Conservation (phyloP, 2,329 filamentous ascomycete species). For the Apiospora sp. region DNA sequence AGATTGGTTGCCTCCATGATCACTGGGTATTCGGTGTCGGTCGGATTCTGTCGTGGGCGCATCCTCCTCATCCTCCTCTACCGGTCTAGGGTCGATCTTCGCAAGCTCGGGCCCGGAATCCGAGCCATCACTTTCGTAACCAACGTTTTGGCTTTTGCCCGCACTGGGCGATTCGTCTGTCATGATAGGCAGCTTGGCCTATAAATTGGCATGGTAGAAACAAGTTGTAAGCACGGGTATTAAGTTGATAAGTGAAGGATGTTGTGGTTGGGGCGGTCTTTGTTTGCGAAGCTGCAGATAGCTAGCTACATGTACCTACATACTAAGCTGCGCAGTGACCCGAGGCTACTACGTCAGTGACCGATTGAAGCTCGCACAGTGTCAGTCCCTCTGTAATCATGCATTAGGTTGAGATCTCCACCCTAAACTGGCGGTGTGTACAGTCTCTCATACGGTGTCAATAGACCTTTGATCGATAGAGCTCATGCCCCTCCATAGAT, state of each 20-base stretch:
- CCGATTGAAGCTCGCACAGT: constrained; percentile 14
- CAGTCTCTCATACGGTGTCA: not conserved
- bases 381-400: not conserved
- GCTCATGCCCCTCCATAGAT: constrained; percentile 15
- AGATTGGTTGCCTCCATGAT: constrained; percentile 20
- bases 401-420: not conserved
- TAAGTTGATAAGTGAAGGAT: not conserved
- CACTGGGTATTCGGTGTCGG: not conserved
- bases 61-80: constrained; percentile 31
- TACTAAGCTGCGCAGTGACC: constrained; percentile 2
- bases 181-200: constrained; percentile 46
- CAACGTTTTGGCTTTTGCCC: constrained; percentile 21
- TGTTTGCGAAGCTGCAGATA: constrained; percentile 8
- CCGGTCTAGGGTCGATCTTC: constrained; percentile 27
- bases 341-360: constrained; percentile 21
- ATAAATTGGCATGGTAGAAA: constrained; percentile 34
- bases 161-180: constrained; percentile 48
- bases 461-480: not conserved
- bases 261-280: not conserved
- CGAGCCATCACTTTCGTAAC: constrained; percentile 40
- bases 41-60: not conserved
- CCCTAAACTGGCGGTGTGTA: not conserved
- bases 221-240: not conserved
- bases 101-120: constrained; percentile 31
- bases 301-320: not conserved